Evolutionary conservation across 495 filamentous ascomycete species (phyloP).

Genomic region (Neurospora sp.): DNA sequence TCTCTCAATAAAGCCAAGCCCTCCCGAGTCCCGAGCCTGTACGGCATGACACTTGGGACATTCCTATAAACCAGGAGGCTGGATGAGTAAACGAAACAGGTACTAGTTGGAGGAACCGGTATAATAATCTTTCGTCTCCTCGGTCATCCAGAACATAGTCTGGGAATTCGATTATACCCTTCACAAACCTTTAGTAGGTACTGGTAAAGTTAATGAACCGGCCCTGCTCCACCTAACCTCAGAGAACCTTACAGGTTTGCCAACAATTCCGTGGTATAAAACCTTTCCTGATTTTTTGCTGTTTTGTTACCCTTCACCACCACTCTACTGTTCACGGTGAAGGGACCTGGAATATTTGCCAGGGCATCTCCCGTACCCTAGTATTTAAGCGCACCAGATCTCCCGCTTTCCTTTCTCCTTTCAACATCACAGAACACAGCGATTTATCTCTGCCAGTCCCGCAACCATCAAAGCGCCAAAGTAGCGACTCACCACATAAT

Average conservation of each 20-base stretch:
- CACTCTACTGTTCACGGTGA: not conserved
- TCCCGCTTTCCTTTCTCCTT: not conserved
- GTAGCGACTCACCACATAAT: no score
- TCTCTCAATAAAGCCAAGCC: not conserved
- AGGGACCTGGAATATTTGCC: not conserved
- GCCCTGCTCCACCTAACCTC: not conserved
- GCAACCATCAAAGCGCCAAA: no score
- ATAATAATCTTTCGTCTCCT: not conserved
- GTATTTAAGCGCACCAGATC: not conserved
- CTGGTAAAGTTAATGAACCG: not conserved
- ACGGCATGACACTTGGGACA: not conserved
- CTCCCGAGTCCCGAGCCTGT: not conserved
- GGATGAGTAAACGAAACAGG: not conserved
- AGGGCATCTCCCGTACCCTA: not conserved
- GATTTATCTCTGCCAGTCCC: no score
- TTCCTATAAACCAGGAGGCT: not conserved
- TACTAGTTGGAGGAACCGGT: not conserved
- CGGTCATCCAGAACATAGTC: no score
- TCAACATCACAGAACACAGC: not conserved
- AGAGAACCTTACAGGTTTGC: not conserved
- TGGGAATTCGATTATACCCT: no score
- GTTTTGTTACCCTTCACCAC: not conserved
- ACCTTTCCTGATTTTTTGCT: not conserved
- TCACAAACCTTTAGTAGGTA: not conserved
- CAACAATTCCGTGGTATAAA: not conserved